A percentile compares a stretch with the other conserved stretches of the same genome.
Evolutionary conservation across 106 monocot genomes (phyloP).

Genomic region (Dioscorea alata): DNA sequence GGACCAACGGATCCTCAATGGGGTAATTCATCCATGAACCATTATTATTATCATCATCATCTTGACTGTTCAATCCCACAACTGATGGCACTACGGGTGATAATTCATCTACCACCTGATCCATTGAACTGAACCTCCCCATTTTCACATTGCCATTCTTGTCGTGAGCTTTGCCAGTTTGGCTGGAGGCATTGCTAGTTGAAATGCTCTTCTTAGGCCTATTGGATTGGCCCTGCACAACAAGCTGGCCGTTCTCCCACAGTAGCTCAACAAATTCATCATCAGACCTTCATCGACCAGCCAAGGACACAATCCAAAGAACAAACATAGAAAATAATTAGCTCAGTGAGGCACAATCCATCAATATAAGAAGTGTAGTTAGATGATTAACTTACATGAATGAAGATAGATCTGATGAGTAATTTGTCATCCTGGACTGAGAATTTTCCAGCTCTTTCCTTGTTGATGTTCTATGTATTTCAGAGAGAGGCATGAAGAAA

Average conservation of each 20-base stretch:
- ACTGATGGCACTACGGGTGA: conserved; percentile 1
- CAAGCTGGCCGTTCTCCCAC: conserved; percentile 60
- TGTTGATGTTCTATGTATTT: conserved; percentile 9
- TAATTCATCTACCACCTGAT: conserved; percentile 9
- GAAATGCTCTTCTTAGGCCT: conserved; percentile 19
- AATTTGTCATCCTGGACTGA: conserved; percentile 17
- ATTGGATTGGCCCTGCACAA: conserved; percentile 41
- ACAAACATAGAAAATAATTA: neutral
- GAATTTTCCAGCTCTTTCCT: conserved; percentile 6
- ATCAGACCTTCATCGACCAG: conserved; percentile 16
- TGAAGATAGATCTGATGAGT: conserved; percentile 15
- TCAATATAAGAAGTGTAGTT: neutral
- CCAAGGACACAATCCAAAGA: neutral
- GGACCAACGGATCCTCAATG: conserved; percentile 39
- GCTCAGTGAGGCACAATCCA: neutral
- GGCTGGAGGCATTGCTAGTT: neutral
- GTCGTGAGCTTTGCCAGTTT: conserved; percentile 20
- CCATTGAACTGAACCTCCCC: conserved; percentile 8
- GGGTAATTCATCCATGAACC: conserved; percentile 55
- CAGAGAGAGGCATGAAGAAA: conserved; percentile 18
- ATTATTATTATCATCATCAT: conserved; percentile 36
- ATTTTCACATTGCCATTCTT: conserved; percentile 11
- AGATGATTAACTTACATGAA: conserved; percentile 23
- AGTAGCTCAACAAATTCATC: conserved; percentile 47
- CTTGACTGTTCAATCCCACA: conserved; percentile 1